Base-by-base conservation (phyloP, 345 rosid genomes). In the Gossypium arboreum region DNA sequence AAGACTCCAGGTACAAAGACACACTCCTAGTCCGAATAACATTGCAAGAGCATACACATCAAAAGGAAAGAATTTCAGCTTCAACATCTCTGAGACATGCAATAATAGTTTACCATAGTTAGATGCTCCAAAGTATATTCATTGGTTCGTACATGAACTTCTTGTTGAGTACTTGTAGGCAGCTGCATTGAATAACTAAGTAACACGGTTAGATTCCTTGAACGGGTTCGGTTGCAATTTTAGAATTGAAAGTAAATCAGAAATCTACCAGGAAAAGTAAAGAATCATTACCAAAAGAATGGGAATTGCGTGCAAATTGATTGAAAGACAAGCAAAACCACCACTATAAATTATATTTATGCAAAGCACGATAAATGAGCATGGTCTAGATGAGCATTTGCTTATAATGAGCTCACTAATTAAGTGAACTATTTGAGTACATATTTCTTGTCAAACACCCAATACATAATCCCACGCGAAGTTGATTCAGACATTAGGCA, bases 381-480 rank as follows among this genome's bases (percentile, higher is more conserved):
- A 84, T 68, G 68, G 68, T 79, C 68, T 59, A 56, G 72, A 75
- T 74, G 79, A 82, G 81, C 86, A 73, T 70, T 79, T 79, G 79
- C 83, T 65, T 45, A 60, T 70, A 83, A 80, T 72, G 79, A 84
- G 94, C 88, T 87, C 90, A 89, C 91, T 69, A 83, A 80, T 83
- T 79, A 83, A 44, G 86, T 86, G 93, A 89, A 85, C 94, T 83
- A 78, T 77, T 20, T 71, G 75, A 63, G 75, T 78, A 86, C 89
- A 85, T 73, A 75, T 81, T 83, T 81, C 85, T 88, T 80, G 81
- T 85, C 87, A 83, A 85, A 75, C 80, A 79, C 83, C 84, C 81
- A 83, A 74, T 77, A 89, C 85, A 79, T 71, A 79, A 79, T 78
- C 79, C 80, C 87, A 85, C 79, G 59, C 74, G 16, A 47, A 79